Conservation (phyloP, 1,284 basidiomycete species). For the Malassezia psittaci region DNA sequence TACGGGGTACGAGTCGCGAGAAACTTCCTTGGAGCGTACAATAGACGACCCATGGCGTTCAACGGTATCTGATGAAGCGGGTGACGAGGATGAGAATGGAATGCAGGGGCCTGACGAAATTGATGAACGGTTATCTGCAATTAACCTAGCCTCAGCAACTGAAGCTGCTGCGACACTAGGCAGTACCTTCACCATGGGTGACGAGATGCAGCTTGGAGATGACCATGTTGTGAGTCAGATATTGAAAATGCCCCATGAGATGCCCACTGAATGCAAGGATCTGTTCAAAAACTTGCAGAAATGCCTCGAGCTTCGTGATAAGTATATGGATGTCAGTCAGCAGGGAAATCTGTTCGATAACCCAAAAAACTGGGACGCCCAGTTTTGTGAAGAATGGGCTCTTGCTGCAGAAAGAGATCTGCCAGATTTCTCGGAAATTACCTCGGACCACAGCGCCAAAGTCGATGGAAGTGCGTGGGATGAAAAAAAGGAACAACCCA, state of each 20-base stretch:
- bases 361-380: conserved; percentile 48
- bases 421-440: conserved; percentile 7
- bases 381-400: conserved; percentile 31
- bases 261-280: conserved; percentile 34
- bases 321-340: conserved; percentile 42
- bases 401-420: background rate
- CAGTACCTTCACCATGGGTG: conserved; percentile 1
- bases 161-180: conserved; percentile 5
- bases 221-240: background rate
- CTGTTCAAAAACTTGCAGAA: conserved; percentile 37
- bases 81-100: background rate
- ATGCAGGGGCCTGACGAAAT: background rate
- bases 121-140: background rate
- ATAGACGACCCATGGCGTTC: background rate
- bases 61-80: background rate
- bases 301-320: conserved; percentile 42
- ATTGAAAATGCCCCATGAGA: conserved; percentile 15
- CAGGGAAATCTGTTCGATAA: conserved; percentile 43
- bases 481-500: conserved; percentile 20
- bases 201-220: background rate
- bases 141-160: conserved; percentile 4
- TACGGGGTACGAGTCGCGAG: background rate
- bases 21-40: conserved; percentile 5
- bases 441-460: conserved; percentile 19
- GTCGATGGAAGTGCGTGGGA: conserved; percentile 39